phyloP scores from a whole-genome alignment of 805 yeast genomes.

The Saturnispora halmiae region DNA sequence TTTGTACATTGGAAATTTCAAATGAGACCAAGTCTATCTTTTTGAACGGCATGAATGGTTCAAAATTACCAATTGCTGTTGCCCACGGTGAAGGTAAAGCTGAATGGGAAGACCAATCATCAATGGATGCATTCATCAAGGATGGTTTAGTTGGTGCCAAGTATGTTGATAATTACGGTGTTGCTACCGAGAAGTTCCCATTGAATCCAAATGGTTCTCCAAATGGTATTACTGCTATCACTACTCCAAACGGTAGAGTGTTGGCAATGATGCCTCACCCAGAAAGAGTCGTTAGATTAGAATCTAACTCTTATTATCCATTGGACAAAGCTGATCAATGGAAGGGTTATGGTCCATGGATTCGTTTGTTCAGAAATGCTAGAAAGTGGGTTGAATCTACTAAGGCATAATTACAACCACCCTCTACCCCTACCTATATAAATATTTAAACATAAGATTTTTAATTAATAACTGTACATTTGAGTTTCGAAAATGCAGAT shows the following conservation, averaged over 20 bases:
- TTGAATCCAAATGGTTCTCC: slow-evolving; percentile 96
- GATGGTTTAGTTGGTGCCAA: slow-evolving; percentile 57
- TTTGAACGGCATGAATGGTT: slow-evolving; percentile 86
- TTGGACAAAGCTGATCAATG: slow-evolving; percentile 46
- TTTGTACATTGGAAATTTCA: slow-evolving; percentile 70
- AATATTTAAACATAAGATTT: background rate
- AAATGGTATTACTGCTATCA: slow-evolving; percentile 85
- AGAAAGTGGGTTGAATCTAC: slow-evolving; percentile 72
- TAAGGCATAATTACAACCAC: slow-evolving; percentile 5
- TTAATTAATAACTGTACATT: background rate
- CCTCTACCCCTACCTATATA: too few relatives aligned
- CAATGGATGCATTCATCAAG: slow-evolving; percentile 40
- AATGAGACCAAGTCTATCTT: slow-evolving; percentile 49
- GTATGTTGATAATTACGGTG: slow-evolving; percentile 88
- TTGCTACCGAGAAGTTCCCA: slow-evolving; percentile 74
- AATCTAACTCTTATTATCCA: slow-evolving; percentile 89
- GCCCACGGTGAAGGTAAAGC: slow-evolving; percentile 99
- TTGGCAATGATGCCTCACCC: slow-evolving; percentile 99
- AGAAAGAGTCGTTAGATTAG: slow-evolving; percentile 83
- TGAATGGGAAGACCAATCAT: slow-evolving; percentile 41
- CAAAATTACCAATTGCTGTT: slow-evolving; percentile 89
- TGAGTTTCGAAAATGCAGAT: background rate
- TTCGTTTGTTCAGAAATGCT: slow-evolving; percentile 83
- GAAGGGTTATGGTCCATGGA: slow-evolving; percentile 93
- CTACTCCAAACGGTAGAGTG: slow-evolving; percentile 87